These are phyloP conservation scores for Tetracentron sinense DNA, from an alignment of 164 flowering plant genomes.

Conservation along the genomic window DNA sequence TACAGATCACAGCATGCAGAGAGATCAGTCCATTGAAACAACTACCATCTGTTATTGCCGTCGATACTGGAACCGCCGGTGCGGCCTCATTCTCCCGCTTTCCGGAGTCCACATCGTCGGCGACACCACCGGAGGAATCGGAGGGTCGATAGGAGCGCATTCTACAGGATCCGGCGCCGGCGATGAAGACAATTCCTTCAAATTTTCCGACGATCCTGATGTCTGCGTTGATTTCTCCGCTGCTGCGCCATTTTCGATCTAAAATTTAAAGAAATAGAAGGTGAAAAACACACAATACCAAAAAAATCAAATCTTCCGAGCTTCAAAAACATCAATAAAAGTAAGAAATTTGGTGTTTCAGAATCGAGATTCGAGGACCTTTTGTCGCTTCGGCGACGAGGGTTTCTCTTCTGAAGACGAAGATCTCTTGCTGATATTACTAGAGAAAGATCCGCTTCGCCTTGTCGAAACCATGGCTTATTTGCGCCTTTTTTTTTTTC, in stretches of 20 bases:
- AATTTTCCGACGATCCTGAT: slow-evolving; percentile 34
- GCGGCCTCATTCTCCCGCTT: slow-evolving; percentile 20
- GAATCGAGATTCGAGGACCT: slow-evolving; percentile 36
- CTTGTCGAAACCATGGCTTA: slow-evolving; percentile 80
- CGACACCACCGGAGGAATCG: slow-evolving; percentile 17
- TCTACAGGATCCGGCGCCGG: slow-evolving; percentile 45
- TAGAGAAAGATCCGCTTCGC: slow-evolving; percentile 75
- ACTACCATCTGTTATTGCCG: slow-evolving; percentile 44
- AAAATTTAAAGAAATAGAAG: slow-evolving; percentile 9
- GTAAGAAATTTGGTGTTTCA: no score
- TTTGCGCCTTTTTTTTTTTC: no score
- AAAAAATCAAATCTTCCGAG: not conserved
- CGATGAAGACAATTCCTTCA: slow-evolving; percentile 41
- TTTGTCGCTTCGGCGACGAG: slow-evolving; percentile 73
- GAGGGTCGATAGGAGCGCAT: slow-evolving; percentile 33
- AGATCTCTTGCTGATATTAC: slow-evolving; percentile 49
- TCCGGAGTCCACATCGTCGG: slow-evolving; percentile 17
- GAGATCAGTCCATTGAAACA: not conserved
- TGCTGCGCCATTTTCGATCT: slow-evolving; percentile 43
- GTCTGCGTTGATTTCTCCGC: slow-evolving; percentile 44
- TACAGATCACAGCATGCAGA: not conserved
- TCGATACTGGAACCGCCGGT: slow-evolving; percentile 22
- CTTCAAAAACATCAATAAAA: not conserved
- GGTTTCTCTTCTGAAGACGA: slow-evolving; percentile 68
- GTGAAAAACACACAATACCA: no score